Conservation (phyloP, 768 basidiomycete species). For the Mrakia gelida region DNA sequence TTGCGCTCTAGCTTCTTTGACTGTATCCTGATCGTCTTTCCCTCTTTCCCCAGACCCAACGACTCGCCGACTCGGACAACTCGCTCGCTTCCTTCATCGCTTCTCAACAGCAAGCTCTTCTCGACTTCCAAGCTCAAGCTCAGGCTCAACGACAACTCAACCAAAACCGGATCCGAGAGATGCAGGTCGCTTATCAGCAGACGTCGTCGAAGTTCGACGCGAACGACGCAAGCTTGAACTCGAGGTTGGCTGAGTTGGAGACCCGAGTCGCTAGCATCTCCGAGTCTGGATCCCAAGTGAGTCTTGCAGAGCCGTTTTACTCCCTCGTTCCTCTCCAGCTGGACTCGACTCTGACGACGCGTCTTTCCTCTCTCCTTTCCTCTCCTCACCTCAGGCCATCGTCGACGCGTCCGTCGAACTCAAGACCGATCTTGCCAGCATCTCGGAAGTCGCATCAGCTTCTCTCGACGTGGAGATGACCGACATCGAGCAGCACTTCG, state of each 20-base stretch:
- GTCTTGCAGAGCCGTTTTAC: not conserved
- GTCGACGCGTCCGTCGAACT: not conserved
- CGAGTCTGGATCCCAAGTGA: not conserved
- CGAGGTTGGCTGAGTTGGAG: not conserved
- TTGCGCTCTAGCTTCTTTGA: not conserved
- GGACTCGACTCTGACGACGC: not conserved
- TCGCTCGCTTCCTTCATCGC: slow-evolving; percentile 8
- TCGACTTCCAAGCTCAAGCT: not conserved
- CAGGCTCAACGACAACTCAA: not conserved
- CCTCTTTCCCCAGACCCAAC: not conserved
- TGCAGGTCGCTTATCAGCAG: not conserved
- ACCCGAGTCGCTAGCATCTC: not conserved
- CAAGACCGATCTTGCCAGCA: not conserved
- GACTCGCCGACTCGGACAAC: not conserved
- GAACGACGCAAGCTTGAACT: not conserved
- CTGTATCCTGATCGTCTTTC: not conserved
- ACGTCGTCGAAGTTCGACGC: not conserved
- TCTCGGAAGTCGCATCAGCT: not conserved
- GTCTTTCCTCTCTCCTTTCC: not conserved
- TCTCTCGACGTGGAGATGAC: slow-evolving; percentile 18
- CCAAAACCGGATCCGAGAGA: slow-evolving; percentile 5
- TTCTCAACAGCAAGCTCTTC: not conserved
- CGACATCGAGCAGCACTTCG: slow-evolving; percentile 4
- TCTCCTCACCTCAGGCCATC: slow-evolving; percentile 4
- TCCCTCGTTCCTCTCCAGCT: not conserved